Conservation (phyloP, 352 stramenopile genomes). For the Pythium chondricola region DNA sequence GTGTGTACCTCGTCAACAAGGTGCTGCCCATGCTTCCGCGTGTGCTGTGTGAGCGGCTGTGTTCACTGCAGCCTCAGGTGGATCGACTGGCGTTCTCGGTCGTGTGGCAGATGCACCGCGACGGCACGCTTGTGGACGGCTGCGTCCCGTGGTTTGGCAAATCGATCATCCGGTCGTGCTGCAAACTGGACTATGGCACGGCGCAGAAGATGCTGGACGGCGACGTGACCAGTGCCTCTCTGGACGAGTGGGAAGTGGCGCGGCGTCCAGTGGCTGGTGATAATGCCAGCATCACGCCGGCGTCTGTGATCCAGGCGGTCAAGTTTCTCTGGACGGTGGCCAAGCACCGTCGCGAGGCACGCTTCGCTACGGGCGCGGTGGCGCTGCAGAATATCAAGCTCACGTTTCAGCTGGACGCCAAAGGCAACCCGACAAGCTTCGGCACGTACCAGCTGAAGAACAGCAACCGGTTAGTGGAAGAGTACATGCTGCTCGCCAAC, state of each 20-base stretch:
- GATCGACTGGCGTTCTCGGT: conserved; percentile 94
- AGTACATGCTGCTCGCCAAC: conserved; percentile 99
- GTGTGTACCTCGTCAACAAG: conserved; percentile 95
- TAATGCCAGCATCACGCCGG: conserved; percentile 43
- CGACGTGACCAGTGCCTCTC: conserved; percentile 56
- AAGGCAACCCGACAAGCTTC: conserved; percentile 86
- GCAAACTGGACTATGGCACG: conserved; percentile 94
- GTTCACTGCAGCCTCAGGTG: conserved; percentile 95
- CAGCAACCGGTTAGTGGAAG: conserved; percentile 94
- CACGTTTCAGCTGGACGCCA: conserved; percentile 89
- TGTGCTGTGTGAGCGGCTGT: conserved; percentile 95
- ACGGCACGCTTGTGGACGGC: conserved; percentile 88
- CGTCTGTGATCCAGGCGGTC: conserved; percentile 57
- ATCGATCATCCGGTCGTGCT: conserved; percentile 97
- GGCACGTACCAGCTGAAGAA: conserved; percentile 91
- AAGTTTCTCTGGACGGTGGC: conserved; percentile 62
- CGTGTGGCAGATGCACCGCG: conserved; percentile 95
- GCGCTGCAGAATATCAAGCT: conserved; percentile 92
- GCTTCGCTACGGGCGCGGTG: conserved; percentile 91
- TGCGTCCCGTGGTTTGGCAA: conserved; percentile 94
- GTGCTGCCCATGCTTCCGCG: conserved; percentile 96
- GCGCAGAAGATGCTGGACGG: conserved; percentile 96
- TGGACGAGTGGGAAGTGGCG: conserved; percentile 65
- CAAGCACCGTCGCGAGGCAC: conserved; percentile 61
- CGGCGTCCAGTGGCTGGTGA: conserved; percentile 35